Percentiles rank a stretch among this genome's conserved stretches.
These are phyloP conservation scores for Pseudogymnoascus sp. DNA, from an alignment of 2,329 filamentous ascomycete genomes.

Conservation along the genomic window DNA sequence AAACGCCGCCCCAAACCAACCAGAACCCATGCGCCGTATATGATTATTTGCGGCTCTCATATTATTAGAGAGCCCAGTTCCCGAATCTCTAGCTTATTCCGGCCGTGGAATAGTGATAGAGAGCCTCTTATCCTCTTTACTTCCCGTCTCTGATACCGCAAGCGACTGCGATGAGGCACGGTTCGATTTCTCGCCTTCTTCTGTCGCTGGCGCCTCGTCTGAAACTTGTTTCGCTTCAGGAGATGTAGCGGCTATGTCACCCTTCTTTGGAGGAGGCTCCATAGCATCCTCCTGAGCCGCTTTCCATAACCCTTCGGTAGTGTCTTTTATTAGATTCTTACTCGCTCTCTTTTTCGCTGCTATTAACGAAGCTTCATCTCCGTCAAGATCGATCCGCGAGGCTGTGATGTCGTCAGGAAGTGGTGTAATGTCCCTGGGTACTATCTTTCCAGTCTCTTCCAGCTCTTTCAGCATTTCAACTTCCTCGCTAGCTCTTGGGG, in stretches of 20 bases:
- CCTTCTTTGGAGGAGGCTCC: conserved; percentile 8
- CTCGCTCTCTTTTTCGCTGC: not conserved
- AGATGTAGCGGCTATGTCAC: not conserved
- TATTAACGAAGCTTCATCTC: not conserved
- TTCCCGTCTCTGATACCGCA: conserved; percentile 19
- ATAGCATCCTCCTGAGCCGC: conserved; percentile 16
- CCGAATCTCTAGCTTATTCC: not conserved
- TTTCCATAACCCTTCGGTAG: conserved; percentile 12
- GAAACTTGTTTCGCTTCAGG: not conserved
- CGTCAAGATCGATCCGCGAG: not conserved
- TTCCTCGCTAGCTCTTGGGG: conserved; percentile 24
- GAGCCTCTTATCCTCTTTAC: conserved; percentile 27
- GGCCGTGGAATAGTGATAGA: conserved; percentile 33
- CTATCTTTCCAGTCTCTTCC: conserved; percentile 24
- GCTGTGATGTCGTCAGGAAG: conserved; percentile 12
- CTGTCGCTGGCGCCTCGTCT: not conserved
- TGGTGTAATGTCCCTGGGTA: conserved; percentile 26
- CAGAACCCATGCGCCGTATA: not conserved
- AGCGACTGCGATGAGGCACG: conserved; percentile 19
- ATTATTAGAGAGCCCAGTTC: not conserved
- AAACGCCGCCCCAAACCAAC: not conserved
- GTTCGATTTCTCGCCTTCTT: conserved; percentile 17
- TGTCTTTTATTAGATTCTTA: conserved; percentile 9
- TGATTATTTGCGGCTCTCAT: not conserved
- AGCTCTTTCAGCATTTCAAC: conserved; percentile 23